phyloP scores from a whole-genome alignment of 1,139 yeast species.

The Kodamaea alishanica region DNA sequence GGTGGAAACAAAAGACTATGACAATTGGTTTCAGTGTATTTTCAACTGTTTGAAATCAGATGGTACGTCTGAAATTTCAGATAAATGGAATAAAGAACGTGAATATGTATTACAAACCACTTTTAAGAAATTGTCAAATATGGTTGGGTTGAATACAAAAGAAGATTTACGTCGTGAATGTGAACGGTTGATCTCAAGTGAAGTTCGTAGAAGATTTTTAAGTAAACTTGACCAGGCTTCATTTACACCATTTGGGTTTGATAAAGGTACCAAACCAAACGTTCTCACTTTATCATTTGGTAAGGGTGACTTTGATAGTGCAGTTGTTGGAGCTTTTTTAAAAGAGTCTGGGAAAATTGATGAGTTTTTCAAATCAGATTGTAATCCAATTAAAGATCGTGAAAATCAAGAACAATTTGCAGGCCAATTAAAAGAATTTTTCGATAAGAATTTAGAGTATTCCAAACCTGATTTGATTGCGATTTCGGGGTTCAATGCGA shows the following conservation, averaged over 20 bases:
- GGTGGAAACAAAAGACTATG: conserved; percentile 43
- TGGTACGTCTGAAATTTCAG: conserved; percentile 76
- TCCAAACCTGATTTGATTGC: conserved; percentile 83
- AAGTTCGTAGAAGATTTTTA: conserved; percentile 66
- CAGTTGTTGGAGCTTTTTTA: conserved; percentile 76
- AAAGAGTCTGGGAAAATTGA: conserved; percentile 79
- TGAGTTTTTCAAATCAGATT: conserved; percentile 74
- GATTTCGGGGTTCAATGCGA: conserved; percentile 81
- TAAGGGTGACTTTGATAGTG: conserved; percentile 79
- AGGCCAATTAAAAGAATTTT: conserved; percentile 45
- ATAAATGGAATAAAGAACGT: conserved; percentile 79
- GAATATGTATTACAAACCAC: conserved; percentile 64
- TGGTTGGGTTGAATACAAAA: conserved; percentile 72
- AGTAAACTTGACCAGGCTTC: conserved; percentile 90
- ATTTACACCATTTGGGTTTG: conserved; percentile 73
- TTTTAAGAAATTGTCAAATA: conserved; percentile 61
- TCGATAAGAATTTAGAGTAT: conserved; percentile 34
- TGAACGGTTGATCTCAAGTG: conserved; percentile 64
- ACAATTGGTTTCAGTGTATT: conserved; percentile 44
- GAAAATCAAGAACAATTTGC: conserved; percentile 53
- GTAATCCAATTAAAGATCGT: conserved; percentile 61
- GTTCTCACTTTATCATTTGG: conserved; percentile 84
- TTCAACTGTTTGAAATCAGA: conserved; percentile 70
- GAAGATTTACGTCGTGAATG: conserved; percentile 80
- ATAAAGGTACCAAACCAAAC: conserved; percentile 78